phyloP scores from a whole-genome alignment of 208 protist genomes.

The Herpetomonas muscarum region DNA sequence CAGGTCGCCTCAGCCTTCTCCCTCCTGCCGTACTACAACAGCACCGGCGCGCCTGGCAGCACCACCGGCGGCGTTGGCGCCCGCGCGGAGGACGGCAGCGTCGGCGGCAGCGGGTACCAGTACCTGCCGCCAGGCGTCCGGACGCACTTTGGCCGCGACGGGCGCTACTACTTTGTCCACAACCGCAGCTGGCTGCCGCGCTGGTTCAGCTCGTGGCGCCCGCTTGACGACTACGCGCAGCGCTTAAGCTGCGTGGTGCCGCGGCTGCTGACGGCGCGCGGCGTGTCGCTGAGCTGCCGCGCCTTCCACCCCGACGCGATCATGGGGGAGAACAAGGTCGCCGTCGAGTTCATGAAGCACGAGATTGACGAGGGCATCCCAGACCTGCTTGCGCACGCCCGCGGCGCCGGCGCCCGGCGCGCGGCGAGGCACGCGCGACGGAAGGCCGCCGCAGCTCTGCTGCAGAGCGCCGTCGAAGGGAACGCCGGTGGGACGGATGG shows the following conservation, averaged over 20 bases:
- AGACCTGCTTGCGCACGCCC: conserved; percentile 20
- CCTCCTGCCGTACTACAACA: conserved; percentile 20
- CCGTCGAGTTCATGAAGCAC: conserved; percentile 34
- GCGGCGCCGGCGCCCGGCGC: conserved; percentile 14
- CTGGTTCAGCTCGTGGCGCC: conserved; percentile 30
- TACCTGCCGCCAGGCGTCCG: conserved; percentile 31
- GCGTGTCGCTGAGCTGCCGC: conserved; percentile 29
- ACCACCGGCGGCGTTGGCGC: not conserved
- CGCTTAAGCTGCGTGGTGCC: conserved; percentile 29
- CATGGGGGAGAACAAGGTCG: conserved; percentile 23
- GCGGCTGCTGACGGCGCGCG: conserved; percentile 22
- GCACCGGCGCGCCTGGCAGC: not conserved
- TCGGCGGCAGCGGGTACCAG: conserved; percentile 13
- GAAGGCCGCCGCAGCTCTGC: conserved; percentile 3
- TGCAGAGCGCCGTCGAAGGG: not conserved
- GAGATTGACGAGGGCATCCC: conserved; percentile 32
- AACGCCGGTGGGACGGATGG: not conserved
- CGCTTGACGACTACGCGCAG: conserved; percentile 15
- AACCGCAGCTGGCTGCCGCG: conserved; percentile 37
- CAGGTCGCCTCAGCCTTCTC: conserved; percentile 40
- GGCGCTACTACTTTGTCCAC: conserved; percentile 41
- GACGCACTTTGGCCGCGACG: conserved; percentile 36
- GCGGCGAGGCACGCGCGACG: conserved; percentile 12
- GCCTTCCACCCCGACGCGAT: conserved; percentile 32
- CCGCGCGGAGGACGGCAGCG: conserved; percentile 9